Conservation (phyloP, 768 basidiomycete genomes). For the Hydnomerulius pinastri region DNA sequence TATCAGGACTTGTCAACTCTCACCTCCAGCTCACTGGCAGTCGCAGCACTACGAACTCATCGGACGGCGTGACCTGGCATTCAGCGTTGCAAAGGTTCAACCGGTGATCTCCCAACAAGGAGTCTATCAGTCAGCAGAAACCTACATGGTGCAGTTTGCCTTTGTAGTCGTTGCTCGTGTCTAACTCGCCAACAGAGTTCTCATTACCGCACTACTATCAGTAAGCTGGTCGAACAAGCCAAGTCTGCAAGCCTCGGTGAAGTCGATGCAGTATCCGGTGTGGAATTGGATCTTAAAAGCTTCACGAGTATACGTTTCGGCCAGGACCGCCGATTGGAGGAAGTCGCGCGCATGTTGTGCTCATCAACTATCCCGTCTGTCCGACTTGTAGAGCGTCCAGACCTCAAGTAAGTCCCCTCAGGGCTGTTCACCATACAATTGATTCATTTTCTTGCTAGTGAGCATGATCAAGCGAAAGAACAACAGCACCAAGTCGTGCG, state of each 20-base stretch:
- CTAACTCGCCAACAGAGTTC: constrained; percentile 44
- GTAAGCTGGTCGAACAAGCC: constrained; percentile 51
- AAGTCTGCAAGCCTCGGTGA: constrained; percentile 55
- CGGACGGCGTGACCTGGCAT: constrained; percentile 33
- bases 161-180: background rate
- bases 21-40: constrained; percentile 76
- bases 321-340: constrained; percentile 85
- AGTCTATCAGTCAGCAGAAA: constrained; percentile 31
- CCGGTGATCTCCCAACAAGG: constrained; percentile 31
- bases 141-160: constrained; percentile 28
- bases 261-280: constrained; percentile 61
- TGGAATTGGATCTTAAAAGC: constrained; percentile 70
- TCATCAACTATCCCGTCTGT: constrained; percentile 73
- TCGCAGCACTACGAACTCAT: constrained; percentile 36
- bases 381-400: constrained; percentile 64
- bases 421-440: background rate
- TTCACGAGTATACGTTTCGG: constrained; percentile 87
- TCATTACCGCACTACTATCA: constrained; percentile 51
- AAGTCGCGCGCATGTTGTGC: constrained; percentile 88
- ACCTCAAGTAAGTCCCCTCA: constrained; percentile 56
- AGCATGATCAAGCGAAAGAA: constrained; percentile 84
- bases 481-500: constrained; percentile 80
- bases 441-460: constrained; percentile 48
- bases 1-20: constrained; percentile 77
- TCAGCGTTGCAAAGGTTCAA: constrained; percentile 33